A percentile compares a stretch with the other conserved stretches of the same genome.
phyloP scores from a whole-genome alignment of 2,329 filamentous ascomycete genomes.

The Sarocladium kiliense region DNA sequence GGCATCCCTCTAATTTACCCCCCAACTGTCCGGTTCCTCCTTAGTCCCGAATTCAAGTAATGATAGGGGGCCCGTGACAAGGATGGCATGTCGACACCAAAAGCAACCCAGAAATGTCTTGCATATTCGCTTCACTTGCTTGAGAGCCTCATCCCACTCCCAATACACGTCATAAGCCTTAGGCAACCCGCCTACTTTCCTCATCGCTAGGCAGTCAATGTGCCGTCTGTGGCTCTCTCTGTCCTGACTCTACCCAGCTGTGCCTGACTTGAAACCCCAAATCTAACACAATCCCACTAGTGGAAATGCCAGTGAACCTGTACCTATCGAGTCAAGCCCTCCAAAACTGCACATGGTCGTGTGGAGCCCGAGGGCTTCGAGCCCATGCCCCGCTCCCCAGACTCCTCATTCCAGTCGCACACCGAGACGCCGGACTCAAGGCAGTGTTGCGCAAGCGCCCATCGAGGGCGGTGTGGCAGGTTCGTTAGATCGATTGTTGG shows the following conservation, averaged over 20 bases:
- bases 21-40: no score
- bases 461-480: background rate
- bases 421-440: background rate
- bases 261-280: no score
- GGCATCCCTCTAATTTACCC: no score
- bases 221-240: no score
- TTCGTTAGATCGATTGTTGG: background rate
- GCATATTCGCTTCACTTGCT: background rate
- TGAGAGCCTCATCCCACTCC: background rate
- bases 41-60: no score
- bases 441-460: background rate
- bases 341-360: background rate
- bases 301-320: no score
- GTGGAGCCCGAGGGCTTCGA: background rate
- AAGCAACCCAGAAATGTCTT: background rate
- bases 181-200: no score
- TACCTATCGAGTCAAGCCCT: background rate
- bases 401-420: background rate
- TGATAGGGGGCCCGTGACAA: no score
- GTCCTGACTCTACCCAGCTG: no score
- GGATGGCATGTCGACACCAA: no score
- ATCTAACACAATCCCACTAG: no score
- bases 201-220: no score
- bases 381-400: background rate
- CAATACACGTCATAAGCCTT: conserved; percentile 1